A percentile compares a stretch with the other conserved stretches of the same genome.
These are phyloP conservation scores for Anaeromyces robustus DNA, from an alignment of 192 early-diverging fungal genomes.

Conservation along the genomic window DNA sequence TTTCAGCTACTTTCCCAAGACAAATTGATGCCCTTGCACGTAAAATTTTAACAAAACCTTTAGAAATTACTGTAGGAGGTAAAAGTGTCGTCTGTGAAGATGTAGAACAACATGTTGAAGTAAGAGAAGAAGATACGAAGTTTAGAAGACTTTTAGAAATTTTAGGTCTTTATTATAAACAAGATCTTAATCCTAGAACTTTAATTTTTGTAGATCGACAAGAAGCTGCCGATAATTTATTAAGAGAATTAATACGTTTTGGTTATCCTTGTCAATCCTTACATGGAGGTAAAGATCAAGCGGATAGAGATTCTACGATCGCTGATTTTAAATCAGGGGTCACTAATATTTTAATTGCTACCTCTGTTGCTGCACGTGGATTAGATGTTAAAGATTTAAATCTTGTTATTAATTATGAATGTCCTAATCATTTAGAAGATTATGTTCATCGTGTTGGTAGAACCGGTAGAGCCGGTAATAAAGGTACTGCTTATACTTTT, in stretches of 20 bases:
- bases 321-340: constrained; percentile 84
- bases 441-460: constrained; percentile 96
- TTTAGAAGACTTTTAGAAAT: constrained; percentile 77
- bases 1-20: constrained; percentile 89
- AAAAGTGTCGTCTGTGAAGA: constrained; percentile 75
- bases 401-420: constrained; percentile 90
- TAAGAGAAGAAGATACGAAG: constrained; percentile 65
- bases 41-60: constrained; percentile 74
- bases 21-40: constrained; percentile 92
- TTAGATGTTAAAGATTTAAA: constrained; percentile 88
- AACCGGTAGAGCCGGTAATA: constrained; percentile 95
- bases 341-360: constrained; percentile 84
- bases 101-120: constrained; percentile 80
- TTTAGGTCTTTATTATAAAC: constrained; percentile 58
- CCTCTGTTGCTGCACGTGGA: constrained; percentile 88
- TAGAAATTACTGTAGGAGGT: constrained; percentile 92
- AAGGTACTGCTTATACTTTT: constrained; percentile 92
- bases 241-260: constrained; percentile 64
- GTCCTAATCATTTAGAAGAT: constrained; percentile 96
- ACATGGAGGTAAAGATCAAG: constrained; percentile 89
- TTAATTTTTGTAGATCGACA: constrained; percentile 94
- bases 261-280: constrained; percentile 79
- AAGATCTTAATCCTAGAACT: constrained; percentile 40
- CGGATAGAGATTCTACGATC: constrained; percentile 81
- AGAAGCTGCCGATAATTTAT: constrained; percentile 78